Conservation (phyloP, 1,284 basidiomycete species). For the Takashimella tepidaria region DNA sequence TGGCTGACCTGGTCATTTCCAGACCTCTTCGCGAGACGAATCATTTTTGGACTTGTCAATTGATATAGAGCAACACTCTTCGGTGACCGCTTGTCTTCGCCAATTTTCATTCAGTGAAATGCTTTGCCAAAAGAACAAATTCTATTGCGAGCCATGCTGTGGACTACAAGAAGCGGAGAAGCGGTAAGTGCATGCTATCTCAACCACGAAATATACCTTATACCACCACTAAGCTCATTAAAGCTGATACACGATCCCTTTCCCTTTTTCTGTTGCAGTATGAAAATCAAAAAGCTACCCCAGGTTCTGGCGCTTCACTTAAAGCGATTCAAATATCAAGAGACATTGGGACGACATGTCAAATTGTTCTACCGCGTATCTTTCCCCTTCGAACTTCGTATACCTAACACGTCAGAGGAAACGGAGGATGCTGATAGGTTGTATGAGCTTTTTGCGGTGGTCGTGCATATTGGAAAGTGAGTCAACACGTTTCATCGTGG, state of each 20-base stretch:
- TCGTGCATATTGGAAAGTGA: slow-evolving; percentile 94
- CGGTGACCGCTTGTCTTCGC: slow-evolving; percentile 87
- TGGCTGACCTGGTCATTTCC: slow-evolving; percentile 2
- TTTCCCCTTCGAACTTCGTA: slow-evolving; percentile 85
- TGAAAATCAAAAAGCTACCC: slow-evolving; percentile 96
- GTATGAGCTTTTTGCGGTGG: slow-evolving; percentile 91
- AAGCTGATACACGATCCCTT: too few species aligned
- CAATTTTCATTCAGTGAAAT: slow-evolving; percentile 98
- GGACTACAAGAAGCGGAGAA: slow-evolving; percentile 97
- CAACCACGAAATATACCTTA: neutral
- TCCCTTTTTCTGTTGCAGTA: slow-evolving; percentile 58
- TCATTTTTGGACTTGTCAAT: slow-evolving; percentile 94
- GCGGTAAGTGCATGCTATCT: slow-evolving; percentile 56
- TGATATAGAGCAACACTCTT: slow-evolving; percentile 96
- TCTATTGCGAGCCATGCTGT: slow-evolving; percentile 95
- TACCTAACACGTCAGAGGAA: slow-evolving; percentile 97
- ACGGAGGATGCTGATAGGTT: slow-evolving; percentile 76
- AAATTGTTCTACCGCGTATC: slow-evolving; percentile 94
- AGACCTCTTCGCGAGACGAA: slow-evolving; percentile 92
- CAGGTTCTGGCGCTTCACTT: slow-evolving; percentile 91
- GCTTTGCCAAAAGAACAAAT: slow-evolving; percentile 96
- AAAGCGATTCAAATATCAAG: slow-evolving; percentile 97
- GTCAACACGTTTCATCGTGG: too few species aligned
- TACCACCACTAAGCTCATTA: neutral
- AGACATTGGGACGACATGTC: slow-evolving; percentile 78